Evolutionary conservation across 2,329 filamentous ascomycete species (phyloP), one percentile per base, ranked within the genome.

Genomic region (Aaosphaeria arxii): DNA sequence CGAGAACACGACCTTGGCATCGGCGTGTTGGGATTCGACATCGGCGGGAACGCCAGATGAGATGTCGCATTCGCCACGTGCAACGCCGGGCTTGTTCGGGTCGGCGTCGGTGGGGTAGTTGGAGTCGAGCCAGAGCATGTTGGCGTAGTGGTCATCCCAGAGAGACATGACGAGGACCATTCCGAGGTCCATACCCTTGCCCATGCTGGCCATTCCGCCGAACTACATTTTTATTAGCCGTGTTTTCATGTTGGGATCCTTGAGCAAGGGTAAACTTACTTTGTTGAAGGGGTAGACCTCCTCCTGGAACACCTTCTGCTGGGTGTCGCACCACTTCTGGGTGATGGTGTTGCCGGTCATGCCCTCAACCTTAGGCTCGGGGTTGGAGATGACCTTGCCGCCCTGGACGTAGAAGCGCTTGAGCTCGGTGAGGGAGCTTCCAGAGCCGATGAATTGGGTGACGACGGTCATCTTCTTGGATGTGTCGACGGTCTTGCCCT

Each of bases 41-140:
- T 66, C 62, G 6, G 51, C 55, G 11, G 68, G 67, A 7, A 54
- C 56, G 40, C 68, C 68, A 30, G 59, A 61, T 3, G 44, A 46
- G 9, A 44, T 63, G 11, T 49, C 53, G 30, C 62, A 65, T n/a
- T 54, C 57, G 17, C 68, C 68, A 44, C 68, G 58, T n/a, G 53
- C 63, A 9, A 57, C 56, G 44, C 68, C 69, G 5, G 49, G 49
- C 44, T 52, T 52, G 28, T 38, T 24, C 6, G 52, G 46, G 42
- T 68, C 57, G 47, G 52, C 61, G 44, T 69, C 61, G 40, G 73
- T 72, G 24, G 85, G 85, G 71, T 81, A 86, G 58, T 72, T 79
- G 53, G 78, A 80, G 72, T 89, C 86, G 53, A 89, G 79, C 87
- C 87, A 89, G 59, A 86, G 78, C 85, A 89, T 89, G 69, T 86